phyloP scores from a whole-genome alignment of 345 rosid genomes.

The Citrus sinensis region DVS_A1.0 CM039162.1:24636001-24636500 shows the following conservation, averaged over 20 bases:
- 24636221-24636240: too few relatives aligned
- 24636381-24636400: neutral
- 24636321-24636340: too few relatives aligned
- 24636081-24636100: neutral
- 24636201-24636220: too few relatives aligned
- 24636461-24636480: neutral
- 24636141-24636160: neutral
- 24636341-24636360: too few relatives aligned
- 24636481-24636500: neutral
- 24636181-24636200: neutral
- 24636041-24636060: neutral
- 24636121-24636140: conserved; percentile 1
- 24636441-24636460: neutral
- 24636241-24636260: too few relatives aligned
- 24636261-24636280: too few relatives aligned
- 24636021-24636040: neutral
- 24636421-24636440: neutral
- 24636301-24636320: too few relatives aligned
- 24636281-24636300: too few relatives aligned
- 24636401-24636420: neutral
- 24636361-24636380: too few relatives aligned
- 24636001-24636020: neutral
- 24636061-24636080: neutral
- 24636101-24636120: neutral
- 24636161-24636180: neutral